Evolutionary conservation across 208 protist genomes (phyloP).

Genomic region (Leishmania mexicana): DNA sequence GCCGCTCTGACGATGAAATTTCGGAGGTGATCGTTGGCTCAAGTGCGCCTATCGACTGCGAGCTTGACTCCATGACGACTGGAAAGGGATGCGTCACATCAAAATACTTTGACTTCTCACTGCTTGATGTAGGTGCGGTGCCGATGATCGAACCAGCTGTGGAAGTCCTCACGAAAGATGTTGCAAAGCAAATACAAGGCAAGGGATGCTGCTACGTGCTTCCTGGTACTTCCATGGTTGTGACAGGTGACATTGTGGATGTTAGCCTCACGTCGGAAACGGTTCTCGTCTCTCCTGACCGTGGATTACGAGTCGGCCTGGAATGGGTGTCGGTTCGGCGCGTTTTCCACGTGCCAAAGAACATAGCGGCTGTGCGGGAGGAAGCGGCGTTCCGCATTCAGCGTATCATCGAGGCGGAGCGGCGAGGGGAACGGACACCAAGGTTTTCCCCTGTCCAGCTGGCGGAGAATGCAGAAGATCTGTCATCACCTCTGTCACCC

Average conservation of each 20-base stretch:
- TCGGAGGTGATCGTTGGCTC: background rate
- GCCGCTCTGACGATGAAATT: slow-evolving; percentile 5
- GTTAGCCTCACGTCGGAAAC: slow-evolving; percentile 31
- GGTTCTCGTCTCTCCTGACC: slow-evolving; percentile 56
- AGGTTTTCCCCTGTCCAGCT: slow-evolving; percentile 19
- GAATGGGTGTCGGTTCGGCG: slow-evolving; percentile 51
- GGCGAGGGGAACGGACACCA: slow-evolving; percentile 21
- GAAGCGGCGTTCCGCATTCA: slow-evolving; percentile 20
- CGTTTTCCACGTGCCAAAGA: slow-evolving; percentile 48
- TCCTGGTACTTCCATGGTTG: slow-evolving; percentile 55
- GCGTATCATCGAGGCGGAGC: slow-evolving; percentile 30
- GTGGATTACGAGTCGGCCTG: slow-evolving; percentile 33
- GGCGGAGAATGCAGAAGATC: background rate
- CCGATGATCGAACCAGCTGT: slow-evolving; percentile 5
- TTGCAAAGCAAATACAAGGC: slow-evolving; percentile 35
- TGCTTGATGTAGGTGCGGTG: slow-evolving; percentile 21
- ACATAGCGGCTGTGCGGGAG: slow-evolving; percentile 37
- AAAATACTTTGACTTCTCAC: slow-evolving; percentile 30
- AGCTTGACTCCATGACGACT: slow-evolving; percentile 8
- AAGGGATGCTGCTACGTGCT: slow-evolving; percentile 52
- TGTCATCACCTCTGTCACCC: slow-evolving; percentile 2
- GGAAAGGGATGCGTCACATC: slow-evolving; percentile 24
- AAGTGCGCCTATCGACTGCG: slow-evolving; percentile 16
- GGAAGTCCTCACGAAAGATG: background rate
- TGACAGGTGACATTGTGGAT: slow-evolving; percentile 61